Evolutionary conservation across 164 flowering plant species (phyloP).

Genomic region (Macadamia tetraphylla): DNA sequence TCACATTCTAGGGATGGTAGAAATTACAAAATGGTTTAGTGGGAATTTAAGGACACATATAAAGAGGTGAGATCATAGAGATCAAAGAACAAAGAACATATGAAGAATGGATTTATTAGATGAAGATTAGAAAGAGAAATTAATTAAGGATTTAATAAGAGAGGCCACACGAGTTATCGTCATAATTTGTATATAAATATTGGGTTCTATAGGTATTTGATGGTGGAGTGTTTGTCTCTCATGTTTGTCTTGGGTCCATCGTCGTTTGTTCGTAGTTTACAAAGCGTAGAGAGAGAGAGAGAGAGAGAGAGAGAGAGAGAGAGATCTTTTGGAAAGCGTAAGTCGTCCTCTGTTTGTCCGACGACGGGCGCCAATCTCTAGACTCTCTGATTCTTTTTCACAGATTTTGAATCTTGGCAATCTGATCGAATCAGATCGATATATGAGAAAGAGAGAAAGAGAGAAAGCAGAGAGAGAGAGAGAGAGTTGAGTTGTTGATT

Average conservation of each 20-base stretch:
- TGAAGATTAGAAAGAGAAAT: too few relatives aligned
- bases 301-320: slow-evolving; percentile 3
- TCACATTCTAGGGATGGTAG: too few relatives aligned
- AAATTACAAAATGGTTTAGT: too few relatives aligned
- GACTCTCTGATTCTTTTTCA: slow-evolving; percentile 44
- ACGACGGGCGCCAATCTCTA: slow-evolving; percentile 43
- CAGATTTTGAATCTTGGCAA: slow-evolving; percentile 12
- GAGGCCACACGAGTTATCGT: too few relatives aligned
- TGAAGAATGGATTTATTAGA: too few relatives aligned
- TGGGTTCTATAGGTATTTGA: too few relatives aligned
- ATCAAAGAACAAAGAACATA: too few relatives aligned
- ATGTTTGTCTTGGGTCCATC: slow-evolving; percentile 26
- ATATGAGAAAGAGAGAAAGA: slow-evolving; percentile 16
- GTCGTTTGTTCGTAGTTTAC: slow-evolving; percentile 22
- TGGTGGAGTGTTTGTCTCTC: too few relatives aligned
- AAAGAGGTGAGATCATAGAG: background rate
- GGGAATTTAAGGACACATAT: too few relatives aligned
- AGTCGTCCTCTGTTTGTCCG: slow-evolving; percentile 50
- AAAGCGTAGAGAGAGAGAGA: background rate
- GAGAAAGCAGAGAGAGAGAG: too few relatives aligned
- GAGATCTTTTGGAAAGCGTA: slow-evolving; percentile 66
- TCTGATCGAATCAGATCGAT: slow-evolving; percentile 13
- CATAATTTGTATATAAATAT: too few relatives aligned
- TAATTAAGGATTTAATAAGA: too few relatives aligned
- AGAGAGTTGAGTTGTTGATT: background rate